A percentile compares a stretch with the other conserved stretches of the same genome.
phyloP scores from a whole-genome alignment of 257 asterid species.

The Leonotis leonurus region DNA sequence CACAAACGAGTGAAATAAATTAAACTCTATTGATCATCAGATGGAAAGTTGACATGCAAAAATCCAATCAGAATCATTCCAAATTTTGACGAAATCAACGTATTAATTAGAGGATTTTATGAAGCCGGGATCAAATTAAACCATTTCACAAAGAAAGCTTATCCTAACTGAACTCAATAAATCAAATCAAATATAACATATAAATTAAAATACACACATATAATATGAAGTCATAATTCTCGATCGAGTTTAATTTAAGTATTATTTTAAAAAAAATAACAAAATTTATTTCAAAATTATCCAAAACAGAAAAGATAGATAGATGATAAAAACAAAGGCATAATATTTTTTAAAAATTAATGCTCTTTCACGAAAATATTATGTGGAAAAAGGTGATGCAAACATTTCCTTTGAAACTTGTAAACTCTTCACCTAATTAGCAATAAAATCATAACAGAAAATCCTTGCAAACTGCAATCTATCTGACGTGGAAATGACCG shows the following conservation, averaged over 20 bases:
- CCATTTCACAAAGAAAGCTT: background rate
- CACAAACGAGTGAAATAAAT: background rate
- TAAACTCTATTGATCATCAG: background rate
- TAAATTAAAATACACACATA: background rate
- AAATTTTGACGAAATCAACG: background rate
- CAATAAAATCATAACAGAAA: constrained; percentile 4
- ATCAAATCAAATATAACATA: background rate
- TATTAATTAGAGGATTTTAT: background rate
- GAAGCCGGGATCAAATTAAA: background rate
- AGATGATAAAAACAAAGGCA: background rate
- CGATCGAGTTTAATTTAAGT: no score
- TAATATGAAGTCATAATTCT: background rate
- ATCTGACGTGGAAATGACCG: background rate
- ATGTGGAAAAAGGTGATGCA: background rate
- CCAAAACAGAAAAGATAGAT: no score
- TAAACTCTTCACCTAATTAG: background rate
- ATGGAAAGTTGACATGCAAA: constrained; percentile 2
- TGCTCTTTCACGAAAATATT: background rate
- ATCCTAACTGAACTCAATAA: background rate
- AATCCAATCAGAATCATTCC: background rate
- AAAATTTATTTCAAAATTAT: background rate
- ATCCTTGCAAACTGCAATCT: background rate
- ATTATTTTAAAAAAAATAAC: no score
- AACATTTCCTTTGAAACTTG: background rate
- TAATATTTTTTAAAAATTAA: background rate